Evolutionary conservation across 257 asterid species (phyloP), one percentile per base, ranked within the genome.

Genomic region (Fraxinus americana): DNA sequence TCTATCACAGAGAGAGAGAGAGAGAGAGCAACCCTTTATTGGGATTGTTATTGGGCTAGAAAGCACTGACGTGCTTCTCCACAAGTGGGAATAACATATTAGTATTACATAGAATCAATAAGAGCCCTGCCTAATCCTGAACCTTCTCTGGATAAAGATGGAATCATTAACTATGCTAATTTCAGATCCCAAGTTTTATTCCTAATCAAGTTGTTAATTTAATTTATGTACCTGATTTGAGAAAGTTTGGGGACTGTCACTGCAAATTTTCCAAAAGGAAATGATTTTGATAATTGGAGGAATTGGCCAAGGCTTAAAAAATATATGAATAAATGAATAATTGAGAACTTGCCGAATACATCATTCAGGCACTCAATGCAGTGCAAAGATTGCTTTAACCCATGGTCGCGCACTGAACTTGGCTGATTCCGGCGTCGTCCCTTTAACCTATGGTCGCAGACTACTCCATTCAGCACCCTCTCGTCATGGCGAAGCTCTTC

Each of bases 301-400:
- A 54, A 2, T 54, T 1, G 65, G 66, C 3, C n/a, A 57, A n/a
- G 19, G 4, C 29, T n/a, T n/a, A 5, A 57, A 21, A n/a, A 57
- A n/a, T 57, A n/a, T 23, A 2, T n/a, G 29, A 7, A 57, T 57
- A 57, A n/a, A 57, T 57, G 4, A 57, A 57, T 57, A 19, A 19
- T 7, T 19, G 27, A 19, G 66, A 57, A 57, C 66, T 21, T 57
- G 66, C 29, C 29, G 29, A 27, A 27, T 27, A 27, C 29, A 27
- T 27, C 0, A 27, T 27, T 27, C 29, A 27, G 29, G 29, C 29
- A 27, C 29, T 79, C 82, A 80, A 83, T 83, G 71, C 75, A 73
- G 81, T 82, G 83, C 12, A 73, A 67, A 74, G 52, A 50, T 23
- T 73, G 75, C 77, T 70, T 32, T 68, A 78, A n/a, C n/a, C n/a